Evolutionary conservation across 1,139 yeast species (phyloP).

Genomic region (Candida gigantensis): DNA sequence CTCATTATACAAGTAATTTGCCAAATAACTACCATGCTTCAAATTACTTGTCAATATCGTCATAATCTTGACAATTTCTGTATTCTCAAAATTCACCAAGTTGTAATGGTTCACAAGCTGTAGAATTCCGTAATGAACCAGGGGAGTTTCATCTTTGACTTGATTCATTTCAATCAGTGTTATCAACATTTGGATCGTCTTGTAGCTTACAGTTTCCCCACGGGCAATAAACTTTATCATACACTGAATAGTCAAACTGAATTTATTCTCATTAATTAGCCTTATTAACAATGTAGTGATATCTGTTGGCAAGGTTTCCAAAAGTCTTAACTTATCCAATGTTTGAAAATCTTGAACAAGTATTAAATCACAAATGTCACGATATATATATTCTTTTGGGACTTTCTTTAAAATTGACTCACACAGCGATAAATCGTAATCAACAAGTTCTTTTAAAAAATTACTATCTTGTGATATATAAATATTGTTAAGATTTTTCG

Average conservation of each 20-base stretch:
- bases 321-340: background rate
- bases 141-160: constrained; percentile 1
- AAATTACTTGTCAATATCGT: constrained; percentile 7
- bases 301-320: background rate
- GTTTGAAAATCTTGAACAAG: background rate
- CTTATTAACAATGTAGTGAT: background rate
- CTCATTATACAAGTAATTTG: constrained; percentile 10
- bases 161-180: constrained; percentile 1
- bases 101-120: constrained; percentile 8
- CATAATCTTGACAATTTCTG: constrained; percentile 6
- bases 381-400: background rate
- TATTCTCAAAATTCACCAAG: constrained; percentile 1
- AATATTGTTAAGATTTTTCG: too few relatives aligned
- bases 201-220: background rate
- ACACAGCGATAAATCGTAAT: background rate
- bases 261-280: background rate
- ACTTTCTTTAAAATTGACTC: background rate
- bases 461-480: background rate
- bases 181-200: background rate
- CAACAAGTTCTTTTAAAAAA: constrained; percentile 4
- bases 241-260: constrained; percentile 4
- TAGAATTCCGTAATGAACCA: constrained; percentile 9
- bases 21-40: constrained; percentile 12
- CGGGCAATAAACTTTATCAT: constrained; percentile 3
- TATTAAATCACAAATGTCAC: constrained; percentile 3